Evolutionary conservation across 441 rosid genomes (phyloP), one percentile per base, ranked within the genome.

Genomic region (Gossypium davidsonii): DNA sequence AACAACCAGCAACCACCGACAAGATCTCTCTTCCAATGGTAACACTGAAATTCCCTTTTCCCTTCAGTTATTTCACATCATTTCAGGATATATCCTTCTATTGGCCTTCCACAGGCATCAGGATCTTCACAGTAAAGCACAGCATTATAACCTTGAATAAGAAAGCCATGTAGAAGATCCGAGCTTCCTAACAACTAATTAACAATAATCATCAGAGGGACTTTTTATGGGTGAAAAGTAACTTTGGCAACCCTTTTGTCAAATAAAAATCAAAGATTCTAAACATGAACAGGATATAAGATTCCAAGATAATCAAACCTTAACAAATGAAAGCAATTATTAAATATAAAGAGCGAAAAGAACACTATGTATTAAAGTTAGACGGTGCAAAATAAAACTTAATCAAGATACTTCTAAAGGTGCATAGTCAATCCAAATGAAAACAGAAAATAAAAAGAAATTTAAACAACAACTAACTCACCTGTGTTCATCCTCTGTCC

Each of bases 401-500:
- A 69, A 15, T 53, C 8, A 73, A 78, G 70, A 6, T 12, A 59
- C 55, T 59, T 74, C 11, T n/a, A 34, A 64, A 44, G 57, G 28
- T 70, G 67, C 73, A 17, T 75, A 11, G 37, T 25, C 37, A 67
- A 77, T 58, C 48, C 15, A 68, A 25, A 67, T 10, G 55, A 21
- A 73, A 56, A 1, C 72, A 58, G 12, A 79, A 73, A 77, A 37
- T 21, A 67, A 71, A 37, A 39, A 39, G 70, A 71, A 72, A 6
- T 0, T 15, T 52, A 66, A 51, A 67, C 72, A 62, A 67, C 21
- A 48, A 53, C 58, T 58, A 78, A 64, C 44, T 82, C 77, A 95
- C 99, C 98, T 89, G 89, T 95, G 99, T 63, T 95, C 99, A 59
- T 93, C 98, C 85, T 95, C 99, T 0, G 98, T 87, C 99, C 99